Evolutionary conservation across 1,284 basidiomycete species (phyloP), one percentile per base, ranked within the genome.

Genomic region (Rhodotorula sp.): DNA sequence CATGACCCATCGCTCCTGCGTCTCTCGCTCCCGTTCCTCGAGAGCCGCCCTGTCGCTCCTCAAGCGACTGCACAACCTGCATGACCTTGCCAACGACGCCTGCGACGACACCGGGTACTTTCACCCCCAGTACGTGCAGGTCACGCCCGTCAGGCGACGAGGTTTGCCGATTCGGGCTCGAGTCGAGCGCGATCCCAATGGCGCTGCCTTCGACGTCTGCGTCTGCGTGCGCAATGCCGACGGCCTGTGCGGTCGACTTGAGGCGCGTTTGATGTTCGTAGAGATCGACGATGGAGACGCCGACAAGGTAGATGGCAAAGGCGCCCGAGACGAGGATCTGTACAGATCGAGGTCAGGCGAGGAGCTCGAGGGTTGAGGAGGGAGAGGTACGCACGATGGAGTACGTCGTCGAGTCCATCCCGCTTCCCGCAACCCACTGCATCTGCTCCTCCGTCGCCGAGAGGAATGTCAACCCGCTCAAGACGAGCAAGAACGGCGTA

Each of bases 391-490:
- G 88, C 77, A 89, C 84, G 77, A 94, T 94, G 0, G 91, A 91
- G 72, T 64, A 67, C 5, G 68, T 68, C 10, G 65, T 72, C 30
- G 61, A 55, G 65, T 74, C 71, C 73, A 78, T 72, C 3, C 64
- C 53, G 2, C 51, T 74, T 56, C 76, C 73, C 63, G 90, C 83
- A 20, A 88, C 86, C 71, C 84, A 88, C 46, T 84, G 77, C 52
- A 94, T 82, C 78, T 94, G 91, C 81, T 96, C 92, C 78, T 95
- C 91, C 0, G 93, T 95, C 0, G 88, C 92, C 20, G 89, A 90
- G 86, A 94, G 92, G 83, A 95, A 95, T 18, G 92, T 81, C 2
- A 91, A 83, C 81, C 89, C 88, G 53, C 88, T 83, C 1, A 89
- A 84, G 28, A 84, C 80, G 34, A 93, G 84, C 15, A 92, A 81